Evolutionary conservation across 768 basidiomycete species (phyloP).

Genomic region (Xanthoconium stramineum): DNA sequence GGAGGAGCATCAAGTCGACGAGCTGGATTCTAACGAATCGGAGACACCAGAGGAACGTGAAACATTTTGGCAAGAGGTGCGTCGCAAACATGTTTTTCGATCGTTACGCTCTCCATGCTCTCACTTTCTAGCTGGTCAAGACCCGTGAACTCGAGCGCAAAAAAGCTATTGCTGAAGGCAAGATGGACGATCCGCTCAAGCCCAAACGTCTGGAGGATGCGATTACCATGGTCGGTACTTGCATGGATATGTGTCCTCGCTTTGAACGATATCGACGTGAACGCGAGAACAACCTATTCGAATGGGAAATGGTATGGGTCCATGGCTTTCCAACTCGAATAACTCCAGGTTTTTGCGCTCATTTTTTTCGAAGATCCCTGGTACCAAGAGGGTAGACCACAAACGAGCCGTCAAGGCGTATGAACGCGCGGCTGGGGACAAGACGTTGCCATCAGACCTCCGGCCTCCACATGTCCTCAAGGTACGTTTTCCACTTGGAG

Average conservation of each 20-base stretch:
- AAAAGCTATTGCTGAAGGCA: slow-evolving; percentile 73
- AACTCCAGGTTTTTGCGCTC: slow-evolving; percentile 23
- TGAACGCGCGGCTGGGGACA: slow-evolving; percentile 92
- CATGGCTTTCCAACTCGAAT: neutral
- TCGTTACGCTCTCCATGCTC: slow-evolving; percentile 21
- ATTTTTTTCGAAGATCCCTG: slow-evolving; percentile 59
- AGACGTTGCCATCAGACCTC: slow-evolving; percentile 86
- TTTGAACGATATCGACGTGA: slow-evolving; percentile 92
- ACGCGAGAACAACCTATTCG: slow-evolving; percentile 81
- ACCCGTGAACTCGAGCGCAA: slow-evolving; percentile 69
- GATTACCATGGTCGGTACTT: slow-evolving; percentile 90
- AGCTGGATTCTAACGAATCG: slow-evolving; percentile 45
- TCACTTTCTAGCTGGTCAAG: slow-evolving; percentile 56
- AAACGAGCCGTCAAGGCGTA: slow-evolving; percentile 90
- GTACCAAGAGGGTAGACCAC: slow-evolving; percentile 84
- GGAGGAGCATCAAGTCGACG: slow-evolving; percentile 29
- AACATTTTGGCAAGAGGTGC: slow-evolving; percentile 68
- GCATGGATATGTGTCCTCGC: slow-evolving; percentile 90
- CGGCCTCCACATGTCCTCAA: slow-evolving; percentile 83
- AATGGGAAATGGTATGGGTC: slow-evolving; percentile 74
- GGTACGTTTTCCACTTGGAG: slow-evolving; percentile 36
- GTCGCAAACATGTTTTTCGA: slow-evolving; percentile 23
- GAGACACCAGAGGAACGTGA: slow-evolving; percentile 65
- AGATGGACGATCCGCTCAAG: slow-evolving; percentile 83
- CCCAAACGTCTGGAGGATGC: slow-evolving; percentile 84